Conservation (phyloP, 257 asterid species). For the Ehretia macrophylla region DNA sequence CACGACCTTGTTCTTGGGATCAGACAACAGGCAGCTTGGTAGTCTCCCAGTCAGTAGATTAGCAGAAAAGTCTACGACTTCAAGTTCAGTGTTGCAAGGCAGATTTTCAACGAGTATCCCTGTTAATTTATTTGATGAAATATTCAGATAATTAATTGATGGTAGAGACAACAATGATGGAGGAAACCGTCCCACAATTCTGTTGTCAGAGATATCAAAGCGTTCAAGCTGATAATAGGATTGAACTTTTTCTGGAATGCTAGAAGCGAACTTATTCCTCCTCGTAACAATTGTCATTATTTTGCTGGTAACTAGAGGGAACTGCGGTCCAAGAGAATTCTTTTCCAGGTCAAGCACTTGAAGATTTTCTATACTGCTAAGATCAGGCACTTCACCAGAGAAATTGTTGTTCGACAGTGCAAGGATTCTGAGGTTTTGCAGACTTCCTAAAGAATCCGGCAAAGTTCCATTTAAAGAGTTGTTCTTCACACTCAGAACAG, state of each 20-base stretch:
- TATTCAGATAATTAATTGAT: constrained; percentile 44
- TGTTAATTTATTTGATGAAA: constrained; percentile 62
- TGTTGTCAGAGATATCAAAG: constrained; percentile 67
- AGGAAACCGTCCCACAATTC: constrained; percentile 76
- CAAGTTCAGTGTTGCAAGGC: constrained; percentile 47
- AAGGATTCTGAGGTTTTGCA: constrained; percentile 61
- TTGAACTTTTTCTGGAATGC: constrained; percentile 55
- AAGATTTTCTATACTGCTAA: constrained; percentile 54
- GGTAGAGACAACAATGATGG: constrained; percentile 63
- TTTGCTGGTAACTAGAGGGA: constrained; percentile 51
- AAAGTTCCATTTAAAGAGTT: constrained; percentile 53
- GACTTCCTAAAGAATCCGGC: constrained; percentile 46
- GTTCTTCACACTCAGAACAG: constrained; percentile 60
- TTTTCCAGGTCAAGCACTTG: constrained; percentile 64
- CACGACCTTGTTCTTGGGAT: constrained; percentile 24
- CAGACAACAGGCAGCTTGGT: constrained; percentile 48
- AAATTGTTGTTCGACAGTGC: constrained; percentile 61
- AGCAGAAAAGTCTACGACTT: constrained; percentile 59
- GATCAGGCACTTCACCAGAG: constrained; percentile 75
- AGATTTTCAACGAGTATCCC: constrained; percentile 63
- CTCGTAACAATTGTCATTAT: constrained; percentile 45
- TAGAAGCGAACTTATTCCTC: constrained; percentile 55
- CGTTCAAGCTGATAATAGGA: constrained; percentile 54
- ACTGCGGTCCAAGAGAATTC: constrained; percentile 62
- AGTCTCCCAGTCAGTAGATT: constrained; percentile 72